phyloP scores from a whole-genome alignment of 345 rosid genomes.

The Citrus cavaleriei region DNA sequence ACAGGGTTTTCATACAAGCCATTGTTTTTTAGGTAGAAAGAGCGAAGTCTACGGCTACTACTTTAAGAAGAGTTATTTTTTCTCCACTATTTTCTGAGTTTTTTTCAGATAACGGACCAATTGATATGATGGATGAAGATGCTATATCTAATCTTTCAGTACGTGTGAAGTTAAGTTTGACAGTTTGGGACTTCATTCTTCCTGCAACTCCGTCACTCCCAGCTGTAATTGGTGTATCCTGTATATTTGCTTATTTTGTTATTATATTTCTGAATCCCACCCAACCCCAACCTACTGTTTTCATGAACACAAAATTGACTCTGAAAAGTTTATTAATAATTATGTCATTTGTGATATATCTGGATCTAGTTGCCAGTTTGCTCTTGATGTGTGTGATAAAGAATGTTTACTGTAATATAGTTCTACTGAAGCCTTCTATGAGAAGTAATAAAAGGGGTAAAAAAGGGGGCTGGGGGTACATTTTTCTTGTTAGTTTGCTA shows the following conservation, averaged over 20 bases:
- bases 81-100: conserved; percentile 88
- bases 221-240: conserved; percentile 95
- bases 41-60: conserved; percentile 69
- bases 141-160: conserved; percentile 74
- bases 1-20: conserved; percentile 26
- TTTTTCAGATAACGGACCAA: conserved; percentile 66
- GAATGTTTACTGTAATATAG: background rate
- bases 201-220: conserved; percentile 96
- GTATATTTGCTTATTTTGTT: conserved; percentile 2
- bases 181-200: conserved; percentile 89
- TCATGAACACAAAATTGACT: background rate
- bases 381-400: background rate
- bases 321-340: background rate
- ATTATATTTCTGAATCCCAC: background rate
- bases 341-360: conserved; percentile 2
- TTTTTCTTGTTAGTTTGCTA: background rate
- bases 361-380: conserved; percentile 2
- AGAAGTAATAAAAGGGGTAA: background rate
- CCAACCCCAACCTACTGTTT: background rate
- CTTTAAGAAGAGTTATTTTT: conserved; percentile 75
- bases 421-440: background rate
- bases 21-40: conserved; percentile 66
- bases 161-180: conserved; percentile 73
- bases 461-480: background rate
- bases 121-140: conserved; percentile 97